Evolutionary conservation across 139 green algal genomes (phyloP), one percentile per base, ranked within the genome.

Genomic region (Trebouxia sp.): DNA sequence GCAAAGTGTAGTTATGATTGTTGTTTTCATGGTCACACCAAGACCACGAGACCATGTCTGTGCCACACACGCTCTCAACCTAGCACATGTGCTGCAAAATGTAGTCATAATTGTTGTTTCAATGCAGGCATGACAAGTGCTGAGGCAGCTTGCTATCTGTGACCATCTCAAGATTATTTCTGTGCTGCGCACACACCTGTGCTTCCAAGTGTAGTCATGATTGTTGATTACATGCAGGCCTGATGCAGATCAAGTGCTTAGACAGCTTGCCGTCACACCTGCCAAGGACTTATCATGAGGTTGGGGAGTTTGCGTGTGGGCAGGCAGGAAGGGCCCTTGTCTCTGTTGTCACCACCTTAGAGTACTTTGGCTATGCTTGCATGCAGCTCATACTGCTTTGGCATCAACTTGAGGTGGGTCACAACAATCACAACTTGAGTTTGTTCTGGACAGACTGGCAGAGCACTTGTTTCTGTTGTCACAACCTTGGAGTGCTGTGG

Each of bases 281-380:
- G 41, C 42, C 41, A n/a, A 32, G 69, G 5, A 77, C 41, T 10
- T 77, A 77, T 20, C 69, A 77, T 38, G 43, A 53, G 15, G 69
- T 77, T 24, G 69, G 69, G 26, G 39, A 51, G 24, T 51, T 53
- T 56, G 69, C 69, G 24, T 77, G 38, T 77, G 69, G 69, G n/a
- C 42, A 51, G 42, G 24, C 42, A n/a, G 69, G 69, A 5, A 48
- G 69, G 20, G 69, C 26, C 6, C n/a, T 77, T 24, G 69, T 77
- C 12, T 56, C 41, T 17, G 43, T 35, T 15, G 69, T 77, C 9
- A 77, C 69, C 7, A 77, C 69, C 6, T 26, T 77, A 15, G 69
- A 77, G 42, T 77, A 77, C 24, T 56, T 53, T 56, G 69, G 69
- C 24, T 77, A 77, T 77, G 69, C 69, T 45, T 56, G 42, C 41